A percentile compares a stretch with the other conserved stretches of the same genome.
phyloP scores from a whole-genome alignment of 176 grass and related monocot genomes.

The Typha latifolia region DNA sequence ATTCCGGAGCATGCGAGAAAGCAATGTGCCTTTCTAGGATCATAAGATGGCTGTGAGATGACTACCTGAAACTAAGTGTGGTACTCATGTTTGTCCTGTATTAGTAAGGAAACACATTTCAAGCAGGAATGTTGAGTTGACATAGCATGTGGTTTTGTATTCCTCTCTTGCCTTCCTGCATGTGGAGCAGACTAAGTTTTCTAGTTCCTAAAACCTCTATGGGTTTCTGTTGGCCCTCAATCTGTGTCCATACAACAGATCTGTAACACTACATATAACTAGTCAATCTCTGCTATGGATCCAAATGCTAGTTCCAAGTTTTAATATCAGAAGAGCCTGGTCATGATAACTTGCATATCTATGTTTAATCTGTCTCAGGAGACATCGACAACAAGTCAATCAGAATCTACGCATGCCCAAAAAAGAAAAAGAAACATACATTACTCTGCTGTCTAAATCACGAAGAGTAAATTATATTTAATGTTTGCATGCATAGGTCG shows the following conservation, averaged over 20 bases:
- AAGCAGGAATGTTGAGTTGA: no score
- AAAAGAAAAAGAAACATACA: no score
- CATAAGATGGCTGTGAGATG: slow-evolving; percentile 23
- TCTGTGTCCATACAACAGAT: background rate
- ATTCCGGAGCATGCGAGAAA: slow-evolving; percentile 93
- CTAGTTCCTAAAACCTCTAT: background rate
- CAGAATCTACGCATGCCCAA: background rate
- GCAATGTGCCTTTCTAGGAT: slow-evolving; percentile 54
- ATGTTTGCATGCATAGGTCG: no score
- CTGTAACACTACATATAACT: background rate
- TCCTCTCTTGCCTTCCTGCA: no score
- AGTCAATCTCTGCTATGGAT: background rate
- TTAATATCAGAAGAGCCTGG: background rate
- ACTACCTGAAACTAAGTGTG: background rate
- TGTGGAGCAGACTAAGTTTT: no score
- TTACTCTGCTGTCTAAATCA: no score
- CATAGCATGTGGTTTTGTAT: no score
- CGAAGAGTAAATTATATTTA: no score
- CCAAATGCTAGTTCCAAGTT: background rate
- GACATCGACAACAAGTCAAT: no score
- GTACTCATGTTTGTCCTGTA: no score
- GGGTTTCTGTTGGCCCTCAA: background rate
- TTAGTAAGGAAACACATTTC: no score
- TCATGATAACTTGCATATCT: background rate
- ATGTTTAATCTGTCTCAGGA: background rate